Evolutionary conservation across 306 rosid species (phyloP), one percentile per base, ranked within the genome.

Genomic region (Amphicarpaea edgeworthii): DNA sequence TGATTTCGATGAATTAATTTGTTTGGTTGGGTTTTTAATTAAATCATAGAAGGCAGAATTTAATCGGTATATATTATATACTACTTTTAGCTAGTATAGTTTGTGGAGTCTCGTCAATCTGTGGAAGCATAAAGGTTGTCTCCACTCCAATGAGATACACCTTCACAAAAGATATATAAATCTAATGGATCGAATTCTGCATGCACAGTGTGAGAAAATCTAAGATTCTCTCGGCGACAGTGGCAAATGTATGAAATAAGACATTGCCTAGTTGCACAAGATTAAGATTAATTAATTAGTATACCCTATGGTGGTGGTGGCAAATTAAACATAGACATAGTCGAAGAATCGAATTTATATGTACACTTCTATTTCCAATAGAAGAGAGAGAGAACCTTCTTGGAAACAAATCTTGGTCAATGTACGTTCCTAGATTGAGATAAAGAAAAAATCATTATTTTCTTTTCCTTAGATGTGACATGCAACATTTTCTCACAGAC

Each of bases 301-400:
- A 9, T 12, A 72, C 47, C 59, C 10, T 32, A n/a, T n/a, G n/a
- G n/a, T 77, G 68, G 14, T 62, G 67, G 79, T 67, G 75, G 17
- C 12, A 64, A 81, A n/a, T n/a, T n/a, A n/a, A 82, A 75, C 82
- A 70, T 78, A 40, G 77, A 50, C 64, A 78, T 81, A 61, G 81
- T 83, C 85, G 91, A 87, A 80, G 88, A 83, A 85, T 89, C 90
- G 83, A 89, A 89, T 83, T 89, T 81, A 50, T 16, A 42, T 81
- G 43, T 15, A 42, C 83, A 79, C 88, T 66, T 46, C 77, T 62
- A 40, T 71, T 14, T 53, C n/a, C n/a, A n/a, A n/a, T n/a, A n/a
- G 46, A 60, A 59, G 16, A 21, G 24, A 72, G 24, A 72, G 90
- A 75, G 90, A 75, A 78, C 67, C 73, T 75, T 82, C 84, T 72